phyloP scores from a whole-genome alignment of 495 filamentous ascomycete species.

The Podospora comata region DNA sequence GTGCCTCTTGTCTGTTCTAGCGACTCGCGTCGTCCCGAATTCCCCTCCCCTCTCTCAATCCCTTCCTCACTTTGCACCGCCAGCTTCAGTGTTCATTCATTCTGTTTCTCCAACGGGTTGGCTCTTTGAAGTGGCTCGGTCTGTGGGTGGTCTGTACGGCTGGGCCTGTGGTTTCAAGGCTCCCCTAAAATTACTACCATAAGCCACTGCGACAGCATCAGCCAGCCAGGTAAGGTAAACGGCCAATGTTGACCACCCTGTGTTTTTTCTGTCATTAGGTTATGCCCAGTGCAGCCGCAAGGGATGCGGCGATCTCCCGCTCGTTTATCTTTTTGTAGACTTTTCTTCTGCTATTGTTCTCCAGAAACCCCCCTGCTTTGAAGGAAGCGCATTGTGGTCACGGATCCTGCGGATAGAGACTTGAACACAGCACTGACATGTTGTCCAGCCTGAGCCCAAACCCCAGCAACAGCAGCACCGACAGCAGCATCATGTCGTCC shows the following conservation, averaged over 20 bases:
- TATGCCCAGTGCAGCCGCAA: slow-evolving; percentile 6
- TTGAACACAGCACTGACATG: slow-evolving; percentile 18
- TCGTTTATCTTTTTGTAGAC: not conserved
- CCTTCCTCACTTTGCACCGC: not conserved
- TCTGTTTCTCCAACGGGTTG: not conserved
- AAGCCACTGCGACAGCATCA: slow-evolving; percentile 15
- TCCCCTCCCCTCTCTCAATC: not conserved
- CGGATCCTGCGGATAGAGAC: not conserved
- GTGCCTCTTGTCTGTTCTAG: not conserved
- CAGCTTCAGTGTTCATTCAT: no score
- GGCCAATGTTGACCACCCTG: not conserved
- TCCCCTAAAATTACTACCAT: slow-evolving; percentile 1
- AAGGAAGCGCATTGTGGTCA: not conserved
- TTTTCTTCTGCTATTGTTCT: not conserved
- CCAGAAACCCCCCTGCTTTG: not conserved
- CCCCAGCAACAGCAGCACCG: slow-evolving; percentile 16
- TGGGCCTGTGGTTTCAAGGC: slow-evolving; percentile 18
- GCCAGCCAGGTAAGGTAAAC: slow-evolving; percentile 13
- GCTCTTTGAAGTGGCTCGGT: not conserved
- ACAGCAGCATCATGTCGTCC: slow-evolving; percentile 26
- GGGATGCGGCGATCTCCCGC: not conserved
- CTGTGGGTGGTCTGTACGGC: slow-evolving; percentile 4
- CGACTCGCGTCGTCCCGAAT: not conserved
- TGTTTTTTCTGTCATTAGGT: slow-evolving; percentile 12
- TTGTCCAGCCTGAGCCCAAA: slow-evolving; percentile 19